Evolutionary conservation across 2,329 filamentous ascomycete species (phyloP).

Genomic region (Neoarthrinium moseri): DNA sequence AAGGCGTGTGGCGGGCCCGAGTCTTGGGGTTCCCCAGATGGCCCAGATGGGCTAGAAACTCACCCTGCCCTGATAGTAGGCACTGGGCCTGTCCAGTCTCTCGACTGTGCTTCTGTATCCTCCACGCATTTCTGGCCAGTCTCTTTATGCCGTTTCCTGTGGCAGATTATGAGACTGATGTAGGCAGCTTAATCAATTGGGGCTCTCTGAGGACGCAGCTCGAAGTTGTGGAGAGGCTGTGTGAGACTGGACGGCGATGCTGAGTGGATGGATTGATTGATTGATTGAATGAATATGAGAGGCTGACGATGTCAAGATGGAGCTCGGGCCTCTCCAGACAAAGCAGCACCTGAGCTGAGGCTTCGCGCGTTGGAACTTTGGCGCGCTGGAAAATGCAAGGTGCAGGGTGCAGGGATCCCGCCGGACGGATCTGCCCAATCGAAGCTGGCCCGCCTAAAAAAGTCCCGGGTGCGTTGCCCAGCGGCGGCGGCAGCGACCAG

Average conservation of each 20-base stretch:
- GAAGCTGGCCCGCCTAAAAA: too few species aligned
- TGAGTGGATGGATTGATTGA: not conserved
- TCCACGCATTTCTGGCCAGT: constrained; percentile 39
- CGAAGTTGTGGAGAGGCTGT: too few species aligned
- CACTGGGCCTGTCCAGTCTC: constrained; percentile 88
- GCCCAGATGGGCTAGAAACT: constrained; percentile 23
- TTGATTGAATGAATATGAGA: not conserved
- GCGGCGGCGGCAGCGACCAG: too few species aligned
- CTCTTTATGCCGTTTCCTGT: not conserved
- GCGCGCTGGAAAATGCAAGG: not conserved
- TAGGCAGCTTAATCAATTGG: too few species aligned
- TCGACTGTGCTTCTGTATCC: constrained; percentile 73
- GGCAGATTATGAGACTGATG: too few species aligned
- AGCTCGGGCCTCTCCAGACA: constrained; percentile 1
- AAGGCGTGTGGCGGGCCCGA: too few species aligned
- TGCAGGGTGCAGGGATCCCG: too few species aligned
- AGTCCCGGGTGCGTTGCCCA: not conserved
- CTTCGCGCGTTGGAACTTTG: not conserved
- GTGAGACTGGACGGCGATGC: not conserved
- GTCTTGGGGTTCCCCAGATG: too few species aligned
- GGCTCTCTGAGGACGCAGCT: too few species aligned
- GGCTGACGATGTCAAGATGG: not conserved
- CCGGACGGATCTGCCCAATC: too few species aligned
- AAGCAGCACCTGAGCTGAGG: not conserved
- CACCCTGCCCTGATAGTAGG: constrained; percentile 86